Evolutionary conservation across 2,329 filamentous ascomycete genomes (phyloP).

Genomic region (Talaromyces sp.): DNA sequence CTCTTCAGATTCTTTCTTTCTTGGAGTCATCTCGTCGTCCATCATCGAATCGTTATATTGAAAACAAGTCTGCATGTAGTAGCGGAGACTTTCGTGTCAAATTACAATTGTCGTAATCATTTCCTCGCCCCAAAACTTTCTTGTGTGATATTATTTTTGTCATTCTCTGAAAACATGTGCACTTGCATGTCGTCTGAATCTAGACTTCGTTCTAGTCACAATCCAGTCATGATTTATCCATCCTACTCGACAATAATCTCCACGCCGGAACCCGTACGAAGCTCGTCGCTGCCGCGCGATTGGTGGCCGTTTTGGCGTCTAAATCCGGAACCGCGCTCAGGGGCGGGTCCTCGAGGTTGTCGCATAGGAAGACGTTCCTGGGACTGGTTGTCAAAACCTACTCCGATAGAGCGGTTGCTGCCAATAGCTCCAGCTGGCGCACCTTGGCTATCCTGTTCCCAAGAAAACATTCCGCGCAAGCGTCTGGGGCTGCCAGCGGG

Average conservation of each 20-base stretch:
- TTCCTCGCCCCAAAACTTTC: slow-evolving; percentile 21
- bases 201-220: neutral
- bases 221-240: slow-evolving; percentile 7
- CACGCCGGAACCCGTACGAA: slow-evolving; percentile 57
- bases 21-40: slow-evolving; percentile 46
- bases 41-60: slow-evolving; percentile 45
- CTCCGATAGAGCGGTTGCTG: slow-evolving; percentile 61
- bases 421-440: slow-evolving; percentile 54
- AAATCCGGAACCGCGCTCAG: slow-evolving; percentile 58
- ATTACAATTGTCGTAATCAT: slow-evolving; percentile 34
- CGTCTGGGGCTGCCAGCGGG: slow-evolving; percentile 55
- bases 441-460: slow-evolving; percentile 52
- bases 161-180: slow-evolving; percentile 11
- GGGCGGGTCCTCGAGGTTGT: slow-evolving; percentile 59
- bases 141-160: slow-evolving; percentile 11
- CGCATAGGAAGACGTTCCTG: slow-evolving; percentile 56
- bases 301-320: slow-evolving; percentile 60
- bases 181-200: slow-evolving; percentile 7
- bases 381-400: slow-evolving; percentile 54
- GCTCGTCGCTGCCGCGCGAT: slow-evolving; percentile 59
- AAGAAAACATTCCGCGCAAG: slow-evolving; percentile 59
- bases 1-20: slow-evolving; percentile 32
- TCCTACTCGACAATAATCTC: slow-evolving; percentile 61
- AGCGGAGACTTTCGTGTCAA: slow-evolving; percentile 11
- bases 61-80: slow-evolving; percentile 12